A percentile compares a stretch with the other conserved stretches of the same genome.
Evolutionary conservation across 2,329 filamentous ascomycete species (phyloP).

Genomic region (Capronia coronata): DNA sequence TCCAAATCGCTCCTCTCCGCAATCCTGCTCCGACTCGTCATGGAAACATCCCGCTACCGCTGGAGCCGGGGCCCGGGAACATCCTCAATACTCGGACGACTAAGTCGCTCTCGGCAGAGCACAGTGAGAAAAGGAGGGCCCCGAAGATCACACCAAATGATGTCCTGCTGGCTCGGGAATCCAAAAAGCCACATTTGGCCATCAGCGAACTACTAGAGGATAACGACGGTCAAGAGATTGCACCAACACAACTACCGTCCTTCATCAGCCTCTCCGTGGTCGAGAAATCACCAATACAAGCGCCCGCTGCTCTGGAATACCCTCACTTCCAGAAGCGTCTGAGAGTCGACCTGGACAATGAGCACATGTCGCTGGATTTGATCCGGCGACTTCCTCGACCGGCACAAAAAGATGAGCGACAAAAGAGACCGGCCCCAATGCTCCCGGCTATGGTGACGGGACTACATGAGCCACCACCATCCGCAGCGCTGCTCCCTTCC

Average conservation of each 20-base stretch:
- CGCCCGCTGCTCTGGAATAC: conserved; percentile 20
- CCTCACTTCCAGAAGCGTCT: conserved; percentile 39
- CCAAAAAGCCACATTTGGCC: conserved; percentile 28
- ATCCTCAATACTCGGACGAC: conserved; percentile 32
- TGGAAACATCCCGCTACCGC: conserved; percentile 39
- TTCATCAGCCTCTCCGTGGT: conserved; percentile 45
- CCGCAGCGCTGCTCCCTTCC: conserved; percentile 54
- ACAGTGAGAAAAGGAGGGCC: conserved; percentile 15
- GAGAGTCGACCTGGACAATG: conserved; percentile 38
- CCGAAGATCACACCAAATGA: conserved; percentile 26
- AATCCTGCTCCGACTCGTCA: conserved; percentile 40
- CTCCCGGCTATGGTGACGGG: conserved; percentile 49
- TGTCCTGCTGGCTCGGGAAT: conserved; percentile 25
- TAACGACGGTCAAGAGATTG: conserved; percentile 37
- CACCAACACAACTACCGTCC: conserved; percentile 35
- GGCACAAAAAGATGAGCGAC: conserved; percentile 41
- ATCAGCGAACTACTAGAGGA: conserved; percentile 36
- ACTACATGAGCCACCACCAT: conserved; percentile 57
- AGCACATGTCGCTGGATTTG: conserved; percentile 36
- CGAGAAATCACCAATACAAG: conserved; percentile 33
- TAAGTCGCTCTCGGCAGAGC: conserved; percentile 9
- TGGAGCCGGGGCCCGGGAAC: conserved; percentile 39
- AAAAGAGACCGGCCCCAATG: conserved; percentile 39
- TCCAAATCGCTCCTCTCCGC: conserved; percentile 45
- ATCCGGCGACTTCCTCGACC: conserved; percentile 45